phyloP scores from a whole-genome alignment of 2,329 filamentous ascomycete genomes.

The Trematosphaeria pertusa region DNA sequence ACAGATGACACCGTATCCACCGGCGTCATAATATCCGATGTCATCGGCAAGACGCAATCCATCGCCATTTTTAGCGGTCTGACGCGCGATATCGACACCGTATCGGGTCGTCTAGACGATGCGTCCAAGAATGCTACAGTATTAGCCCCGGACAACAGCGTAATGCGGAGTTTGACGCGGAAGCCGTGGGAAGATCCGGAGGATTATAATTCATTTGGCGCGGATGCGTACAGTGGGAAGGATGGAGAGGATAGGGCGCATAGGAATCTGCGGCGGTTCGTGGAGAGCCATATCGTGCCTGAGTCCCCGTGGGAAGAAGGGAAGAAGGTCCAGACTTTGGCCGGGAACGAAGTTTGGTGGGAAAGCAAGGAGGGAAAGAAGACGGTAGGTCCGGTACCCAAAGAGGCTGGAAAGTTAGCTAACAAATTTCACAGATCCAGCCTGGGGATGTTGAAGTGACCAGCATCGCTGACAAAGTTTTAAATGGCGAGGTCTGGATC shows the following conservation, averaged over 20 bases:
- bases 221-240: conserved; percentile 75
- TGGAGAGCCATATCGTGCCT: conserved; percentile 83
- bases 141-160: conserved; percentile 84
- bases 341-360: conserved; percentile 82
- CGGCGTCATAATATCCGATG: conserved; percentile 77
- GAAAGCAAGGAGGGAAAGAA: conserved; percentile 72
- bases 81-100: conserved; percentile 74
- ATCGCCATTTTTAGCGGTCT: conserved; percentile 87
- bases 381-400: conserved; percentile 60
- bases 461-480: conserved; percentile 74
- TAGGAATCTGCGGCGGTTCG: conserved; percentile 78
- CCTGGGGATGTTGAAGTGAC: conserved; percentile 81
- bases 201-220: conserved; percentile 73
- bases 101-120: conserved; percentile 73
- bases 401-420: conserved; percentile 7
- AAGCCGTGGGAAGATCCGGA: conserved; percentile 85
- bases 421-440: conserved; percentile 64
- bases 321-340: conserved; percentile 70
- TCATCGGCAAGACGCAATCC: conserved; percentile 76
- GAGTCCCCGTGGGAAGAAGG: conserved; percentile 76
- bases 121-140: conserved; percentile 76
- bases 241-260: conserved; percentile 78
- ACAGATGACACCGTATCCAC: conserved; percentile 36
- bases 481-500: conserved; percentile 91
- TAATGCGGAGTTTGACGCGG: conserved; percentile 75